phyloP scores from a whole-genome alignment of 2,329 filamentous ascomycete genomes.

The Hymenoscyphus infarciens region DNA sequence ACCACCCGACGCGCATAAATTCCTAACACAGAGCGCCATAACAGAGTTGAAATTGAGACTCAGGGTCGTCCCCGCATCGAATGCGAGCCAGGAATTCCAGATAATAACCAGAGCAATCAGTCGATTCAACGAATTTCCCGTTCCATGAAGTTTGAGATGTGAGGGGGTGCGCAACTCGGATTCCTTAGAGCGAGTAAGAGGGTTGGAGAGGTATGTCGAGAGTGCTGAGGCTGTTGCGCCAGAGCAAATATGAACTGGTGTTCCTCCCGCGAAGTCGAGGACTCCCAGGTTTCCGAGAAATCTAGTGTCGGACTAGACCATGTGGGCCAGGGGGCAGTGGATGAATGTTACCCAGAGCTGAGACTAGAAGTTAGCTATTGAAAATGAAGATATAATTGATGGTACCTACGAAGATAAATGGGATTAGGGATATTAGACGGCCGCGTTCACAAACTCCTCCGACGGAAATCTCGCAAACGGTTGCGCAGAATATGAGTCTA shows the following conservation, averaged over 20 bases:
- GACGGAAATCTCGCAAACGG: slow-evolving; percentile 48
- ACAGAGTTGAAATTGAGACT: slow-evolving; percentile 80
- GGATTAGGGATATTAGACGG: slow-evolving; percentile 57
- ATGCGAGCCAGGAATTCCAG: slow-evolving; percentile 96
- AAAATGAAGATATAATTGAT: background rate
- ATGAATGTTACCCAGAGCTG: slow-evolving; percentile 62
- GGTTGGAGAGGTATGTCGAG: slow-evolving; percentile 69
- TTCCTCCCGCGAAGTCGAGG: slow-evolving; percentile 72
- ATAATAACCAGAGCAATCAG: slow-evolving; percentile 72
- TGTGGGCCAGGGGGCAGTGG: slow-evolving; percentile 71
- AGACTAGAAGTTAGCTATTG: background rate
- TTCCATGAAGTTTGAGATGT: slow-evolving; percentile 58
- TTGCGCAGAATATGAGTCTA: slow-evolving; percentile 53
- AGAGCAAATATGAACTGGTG: slow-evolving; percentile 71
- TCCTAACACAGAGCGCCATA: slow-evolving; percentile 87
- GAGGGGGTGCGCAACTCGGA: slow-evolving; percentile 39
- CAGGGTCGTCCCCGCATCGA: slow-evolving; percentile 84
- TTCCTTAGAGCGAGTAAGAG: slow-evolving; percentile 57
- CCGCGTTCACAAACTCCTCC: slow-evolving; percentile 60
- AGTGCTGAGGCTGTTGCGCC: slow-evolving; percentile 70
- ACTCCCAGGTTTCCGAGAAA: slow-evolving; percentile 67
- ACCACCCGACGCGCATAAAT: slow-evolving; percentile 67
- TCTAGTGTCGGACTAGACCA: slow-evolving; percentile 72
- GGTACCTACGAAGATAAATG: slow-evolving; percentile 61
- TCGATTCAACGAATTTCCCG: slow-evolving; percentile 72